Evolutionary conservation across 441 rosid species (phyloP), one percentile per base, ranked within the genome.

Genomic region (Arabidopsis hybrid): DNA sequence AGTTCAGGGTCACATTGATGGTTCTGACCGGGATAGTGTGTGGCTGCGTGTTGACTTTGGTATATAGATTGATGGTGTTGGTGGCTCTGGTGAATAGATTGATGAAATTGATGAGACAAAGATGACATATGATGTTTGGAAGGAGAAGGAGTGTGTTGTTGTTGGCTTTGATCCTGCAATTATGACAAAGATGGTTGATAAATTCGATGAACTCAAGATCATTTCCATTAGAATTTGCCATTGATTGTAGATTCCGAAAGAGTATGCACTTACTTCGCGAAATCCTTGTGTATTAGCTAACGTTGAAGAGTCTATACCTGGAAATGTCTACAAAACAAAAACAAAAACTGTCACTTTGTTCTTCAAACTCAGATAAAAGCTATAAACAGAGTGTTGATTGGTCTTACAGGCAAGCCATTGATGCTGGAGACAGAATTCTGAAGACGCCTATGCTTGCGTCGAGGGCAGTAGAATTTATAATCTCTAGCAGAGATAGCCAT

Each of bases 381-480:
- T 29, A 36, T 35, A 26, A 60, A 21, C 4, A 49, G 16, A 21
- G 64, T 0, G 50, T 70, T 65, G 36, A 71, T 34, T 42, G 40
- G 29, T 40, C 89, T 89, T 85, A 95, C 97, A 56, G 88, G 82
- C 76, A 92, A 84, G 65, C 81, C 79, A 79, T 88, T 74, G 55
- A 91, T 81, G 65, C 71, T 82, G 65, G 94, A 82, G 13, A 73
- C 74, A n/a, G 88, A 79, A 42, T 71, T 89, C 53, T 88, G 78
- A 43, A 69, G 35, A 62, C 93, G 96, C 75, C 96, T 83, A 43
- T 82, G 87, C 78, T 95, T 95, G 82, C 88, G 99, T 83, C 99
- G 81, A 18, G 99, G 97, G 78, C 93, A 86, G 76, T 95, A 92
- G 71, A 89, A 95, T 78, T 92, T 92, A 70, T 89, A 92, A 79